phyloP scores from a whole-genome alignment of 2,329 filamentous ascomycete species.

The Aspergillus sp. region DNA sequence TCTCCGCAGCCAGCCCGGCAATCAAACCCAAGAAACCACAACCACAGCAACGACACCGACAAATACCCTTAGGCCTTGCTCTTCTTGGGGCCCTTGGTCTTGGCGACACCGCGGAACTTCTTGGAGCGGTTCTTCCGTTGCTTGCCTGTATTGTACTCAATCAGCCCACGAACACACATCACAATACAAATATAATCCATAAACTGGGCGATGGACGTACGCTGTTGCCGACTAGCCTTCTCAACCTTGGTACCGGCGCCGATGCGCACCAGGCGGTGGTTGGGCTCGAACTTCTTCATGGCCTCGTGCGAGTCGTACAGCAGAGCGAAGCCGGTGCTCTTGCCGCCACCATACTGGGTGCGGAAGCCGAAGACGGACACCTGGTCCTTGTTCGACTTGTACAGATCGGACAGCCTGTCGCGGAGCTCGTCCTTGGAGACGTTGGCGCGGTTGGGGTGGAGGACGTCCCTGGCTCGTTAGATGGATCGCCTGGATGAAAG shows the following conservation, averaged over 20 bases:
- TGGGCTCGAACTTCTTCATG: constrained; percentile 99
- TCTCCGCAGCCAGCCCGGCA: no score
- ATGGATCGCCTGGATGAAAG: constrained; percentile 1
- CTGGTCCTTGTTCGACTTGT: constrained; percentile 98
- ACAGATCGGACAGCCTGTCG: constrained; percentile 83
- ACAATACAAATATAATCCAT: constrained; percentile 4
- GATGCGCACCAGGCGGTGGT: constrained; percentile 91
- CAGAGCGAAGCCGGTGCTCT: constrained; percentile 97
- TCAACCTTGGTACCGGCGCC: constrained; percentile 90
- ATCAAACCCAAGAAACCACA: no score
- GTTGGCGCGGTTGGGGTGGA: constrained; percentile 96
- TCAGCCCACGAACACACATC: constrained; percentile 8
- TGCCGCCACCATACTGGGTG: constrained; percentile 98
- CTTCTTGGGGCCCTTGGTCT: constrained; percentile 98
- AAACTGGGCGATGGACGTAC: constrained; percentile 53
- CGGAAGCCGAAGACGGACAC: constrained; percentile 97
- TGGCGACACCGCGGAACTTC: constrained; percentile 94
- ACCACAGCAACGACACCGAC: no score
- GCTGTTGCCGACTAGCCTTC: constrained; percentile 96
- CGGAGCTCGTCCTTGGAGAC: constrained; percentile 99
- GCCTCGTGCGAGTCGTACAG: constrained; percentile 97
- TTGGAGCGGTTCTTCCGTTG: constrained; percentile 99
- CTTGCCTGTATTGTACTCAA: constrained; percentile 82
- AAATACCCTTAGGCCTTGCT: constrained; percentile 70
- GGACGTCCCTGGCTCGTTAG: constrained; percentile 68